phyloP scores from a whole-genome alignment of 2,329 filamentous ascomycete genomes.

The Apiospora koreana region DNA sequence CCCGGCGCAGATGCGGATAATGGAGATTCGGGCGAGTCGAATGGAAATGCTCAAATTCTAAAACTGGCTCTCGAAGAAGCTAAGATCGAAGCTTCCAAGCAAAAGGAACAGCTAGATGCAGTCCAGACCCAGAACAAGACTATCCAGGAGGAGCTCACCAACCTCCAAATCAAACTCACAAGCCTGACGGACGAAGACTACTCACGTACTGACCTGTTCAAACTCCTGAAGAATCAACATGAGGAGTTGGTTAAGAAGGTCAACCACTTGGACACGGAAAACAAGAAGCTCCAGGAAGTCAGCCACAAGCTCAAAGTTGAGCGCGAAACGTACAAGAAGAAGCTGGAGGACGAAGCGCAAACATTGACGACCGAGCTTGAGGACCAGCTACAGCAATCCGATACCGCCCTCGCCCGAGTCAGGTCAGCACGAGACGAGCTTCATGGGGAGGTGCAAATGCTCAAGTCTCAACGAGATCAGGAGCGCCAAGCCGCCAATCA shows the following conservation, averaged over 20 bases:
- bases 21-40: slow-evolving; percentile 57
- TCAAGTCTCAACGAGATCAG: slow-evolving; percentile 78
- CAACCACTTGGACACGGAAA: slow-evolving; percentile 88
- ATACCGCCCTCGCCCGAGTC: slow-evolving; percentile 84
- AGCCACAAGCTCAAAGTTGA: slow-evolving; percentile 84
- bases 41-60: slow-evolving; percentile 63
- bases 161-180: slow-evolving; percentile 67
- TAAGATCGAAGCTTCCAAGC: slow-evolving; percentile 73
- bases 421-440: slow-evolving; percentile 84
- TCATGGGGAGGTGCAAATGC: slow-evolving; percentile 75
- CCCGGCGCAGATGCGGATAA: slow-evolving; percentile 39
- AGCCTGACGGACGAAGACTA: slow-evolving; percentile 90
- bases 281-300: slow-evolving; percentile 81
- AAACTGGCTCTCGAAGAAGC: slow-evolving; percentile 79
- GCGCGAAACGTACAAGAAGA: slow-evolving; percentile 75
- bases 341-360: slow-evolving; percentile 80
- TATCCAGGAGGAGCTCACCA: slow-evolving; percentile 76
- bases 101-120: slow-evolving; percentile 84
- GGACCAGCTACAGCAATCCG: slow-evolving; percentile 75
- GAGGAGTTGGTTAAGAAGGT: slow-evolving; percentile 91
- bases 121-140: slow-evolving; percentile 75
- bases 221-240: slow-evolving; percentile 83
- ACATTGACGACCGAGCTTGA: slow-evolving; percentile 75
- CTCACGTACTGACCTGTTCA: slow-evolving; percentile 89
- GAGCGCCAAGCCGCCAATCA: slow-evolving; percentile 70